Evolutionary conservation across 2,329 filamentous ascomycete genomes (phyloP).

Genomic region (Colletotrichum cuscutae): DNA sequence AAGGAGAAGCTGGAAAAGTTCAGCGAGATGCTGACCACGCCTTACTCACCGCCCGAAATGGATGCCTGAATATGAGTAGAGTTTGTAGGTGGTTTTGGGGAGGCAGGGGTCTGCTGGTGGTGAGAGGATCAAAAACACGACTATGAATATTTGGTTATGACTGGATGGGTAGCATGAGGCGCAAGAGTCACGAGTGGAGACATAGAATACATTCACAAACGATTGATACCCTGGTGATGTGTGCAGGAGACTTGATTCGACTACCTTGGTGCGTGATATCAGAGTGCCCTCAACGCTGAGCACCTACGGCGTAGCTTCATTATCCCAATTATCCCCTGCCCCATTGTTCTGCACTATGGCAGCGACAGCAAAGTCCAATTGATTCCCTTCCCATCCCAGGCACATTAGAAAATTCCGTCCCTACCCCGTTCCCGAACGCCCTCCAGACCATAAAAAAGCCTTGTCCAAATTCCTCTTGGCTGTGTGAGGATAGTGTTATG

Average conservation of each 20-base stretch:
- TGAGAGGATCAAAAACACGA: conserved; percentile 15
- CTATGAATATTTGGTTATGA: conserved; percentile 20
- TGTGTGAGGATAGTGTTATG: conserved; percentile 9
- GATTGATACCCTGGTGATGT: conserved; percentile 34
- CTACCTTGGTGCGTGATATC: conserved; percentile 18
- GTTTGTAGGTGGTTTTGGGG: too few relatives aligned
- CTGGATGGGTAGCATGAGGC: conserved; percentile 25
- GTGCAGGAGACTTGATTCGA: conserved; percentile 28
- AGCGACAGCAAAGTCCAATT: background rate
- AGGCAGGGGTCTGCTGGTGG: background rate
- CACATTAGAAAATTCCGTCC: conserved; percentile 2
- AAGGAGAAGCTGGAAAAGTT: conserved; percentile 95
- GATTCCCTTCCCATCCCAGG: background rate
- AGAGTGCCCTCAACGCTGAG: conserved; percentile 5
- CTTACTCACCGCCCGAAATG: conserved; percentile 73
- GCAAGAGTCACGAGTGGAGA: conserved; percentile 23
- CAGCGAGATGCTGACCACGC: conserved; percentile 83
- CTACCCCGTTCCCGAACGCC: conserved; percentile 19
- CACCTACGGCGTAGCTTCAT: background rate
- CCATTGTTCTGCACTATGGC: background rate
- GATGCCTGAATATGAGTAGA: conserved; percentile 24
- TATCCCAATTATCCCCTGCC: background rate
- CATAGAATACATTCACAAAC: conserved; percentile 35
- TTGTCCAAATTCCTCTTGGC: conserved; percentile 22
- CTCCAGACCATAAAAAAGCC: conserved; percentile 2